A percentile compares a stretch with the other conserved stretches of the same genome.
Evolutionary conservation across 768 basidiomycete genomes (phyloP).

Genomic region (Leccinum variicolor): DNA sequence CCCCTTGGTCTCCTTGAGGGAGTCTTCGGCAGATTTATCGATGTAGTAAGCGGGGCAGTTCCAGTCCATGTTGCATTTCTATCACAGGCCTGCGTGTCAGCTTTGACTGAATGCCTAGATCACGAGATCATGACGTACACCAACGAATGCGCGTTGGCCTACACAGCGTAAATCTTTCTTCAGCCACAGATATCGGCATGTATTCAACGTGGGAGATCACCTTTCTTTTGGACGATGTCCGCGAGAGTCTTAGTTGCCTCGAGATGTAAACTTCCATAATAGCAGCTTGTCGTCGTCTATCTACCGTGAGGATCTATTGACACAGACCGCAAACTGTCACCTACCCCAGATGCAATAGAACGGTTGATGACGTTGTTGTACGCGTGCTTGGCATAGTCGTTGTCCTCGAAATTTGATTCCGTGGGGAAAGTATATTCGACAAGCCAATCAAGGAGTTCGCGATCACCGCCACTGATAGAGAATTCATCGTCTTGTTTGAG

Average conservation of each 20-base stretch:
- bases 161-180: background rate
- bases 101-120: background rate
- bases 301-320: slow-evolving; percentile 1
- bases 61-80: slow-evolving; percentile 42
- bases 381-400: slow-evolving; percentile 57
- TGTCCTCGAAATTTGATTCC: slow-evolving; percentile 70
- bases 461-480: slow-evolving; percentile 63
- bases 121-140: slow-evolving; percentile 43
- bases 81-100: slow-evolving; percentile 12
- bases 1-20: slow-evolving; percentile 56
- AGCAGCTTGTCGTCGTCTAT: slow-evolving; percentile 87
- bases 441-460: slow-evolving; percentile 86
- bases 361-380: slow-evolving; percentile 70
- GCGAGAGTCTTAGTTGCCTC: slow-evolving; percentile 77
- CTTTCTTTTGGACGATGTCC: slow-evolving; percentile 57
- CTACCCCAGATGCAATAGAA: slow-evolving; percentile 68
- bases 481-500: background rate
- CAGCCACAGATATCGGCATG: background rate
- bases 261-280: slow-evolving; percentile 80
- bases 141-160: slow-evolving; percentile 83
- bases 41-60: slow-evolving; percentile 65
- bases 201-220: slow-evolving; percentile 29
- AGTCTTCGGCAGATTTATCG: slow-evolving; percentile 51
- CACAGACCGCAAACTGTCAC: slow-evolving; percentile 21
- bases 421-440: slow-evolving; percentile 77